A percentile compares a stretch with the other conserved stretches of the same genome.
Conservation (phyloP, 257 asterid genomes). For the Marsdenia floribunda region DNA sequence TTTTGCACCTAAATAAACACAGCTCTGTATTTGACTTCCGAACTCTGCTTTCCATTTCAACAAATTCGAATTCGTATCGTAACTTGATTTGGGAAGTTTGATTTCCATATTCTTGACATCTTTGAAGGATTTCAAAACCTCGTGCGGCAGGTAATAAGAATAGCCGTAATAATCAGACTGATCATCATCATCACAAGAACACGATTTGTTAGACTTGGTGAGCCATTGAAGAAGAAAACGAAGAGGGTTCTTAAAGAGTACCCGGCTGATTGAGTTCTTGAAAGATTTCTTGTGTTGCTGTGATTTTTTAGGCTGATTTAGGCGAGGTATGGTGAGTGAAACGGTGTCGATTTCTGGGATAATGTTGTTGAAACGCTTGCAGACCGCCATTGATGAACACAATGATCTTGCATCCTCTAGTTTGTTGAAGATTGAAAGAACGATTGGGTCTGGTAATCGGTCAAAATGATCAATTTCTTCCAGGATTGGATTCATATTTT, state of each 20-base stretch:
- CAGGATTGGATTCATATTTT: background rate
- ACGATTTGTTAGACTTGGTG: slow-evolving; percentile 13
- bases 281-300: slow-evolving; percentile 20
- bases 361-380: slow-evolving; percentile 48
- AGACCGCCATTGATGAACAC: slow-evolving; percentile 42
- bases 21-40: slow-evolving; percentile 56
- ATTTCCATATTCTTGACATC: slow-evolving; percentile 44
- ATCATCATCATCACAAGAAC: slow-evolving; percentile 16
- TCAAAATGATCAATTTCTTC: slow-evolving; percentile 39
- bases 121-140: slow-evolving; percentile 33
- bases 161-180: background rate
- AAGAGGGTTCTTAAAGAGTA: slow-evolving; percentile 35
- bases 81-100: slow-evolving; percentile 32
- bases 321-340: slow-evolving; percentile 36
- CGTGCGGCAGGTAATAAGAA: slow-evolving; percentile 29
- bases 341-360: slow-evolving; percentile 39
- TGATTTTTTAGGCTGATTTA: slow-evolving; percentile 13
- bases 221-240: slow-evolving; percentile 29
- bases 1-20: slow-evolving; percentile 57
- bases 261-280: slow-evolving; percentile 20
- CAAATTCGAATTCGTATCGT: slow-evolving; percentile 21
- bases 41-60: slow-evolving; percentile 72
- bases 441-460: slow-evolving; percentile 56
- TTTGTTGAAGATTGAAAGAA: slow-evolving; percentile 41
- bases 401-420: slow-evolving; percentile 58